phyloP scores from a whole-genome alignment of 73 alveolate genomes.

The Stentor roeselii region DNA sequence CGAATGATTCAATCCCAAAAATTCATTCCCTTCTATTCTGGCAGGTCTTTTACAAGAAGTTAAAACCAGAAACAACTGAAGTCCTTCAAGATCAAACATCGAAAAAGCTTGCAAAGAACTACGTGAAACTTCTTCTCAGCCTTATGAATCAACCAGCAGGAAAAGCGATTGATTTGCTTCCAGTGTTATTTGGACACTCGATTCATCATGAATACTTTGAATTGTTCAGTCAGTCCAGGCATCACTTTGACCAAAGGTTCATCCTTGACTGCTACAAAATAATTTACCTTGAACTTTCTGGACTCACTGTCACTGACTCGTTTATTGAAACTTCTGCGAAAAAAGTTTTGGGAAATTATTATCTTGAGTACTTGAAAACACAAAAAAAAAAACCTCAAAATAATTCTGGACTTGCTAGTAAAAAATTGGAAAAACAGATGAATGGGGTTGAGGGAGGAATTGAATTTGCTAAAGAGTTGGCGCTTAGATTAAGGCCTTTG shows the following conservation, averaged over 20 bases:
- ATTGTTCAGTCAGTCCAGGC: neutral
- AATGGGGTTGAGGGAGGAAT: neutral
- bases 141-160: neutral
- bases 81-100: neutral
- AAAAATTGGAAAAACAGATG: neutral
- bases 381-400: neutral
- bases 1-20: neutral
- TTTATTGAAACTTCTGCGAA: neutral
- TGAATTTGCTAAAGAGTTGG: constrained; percentile 9
- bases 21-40: constrained; percentile 6
- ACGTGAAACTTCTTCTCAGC: neutral
- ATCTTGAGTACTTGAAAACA: neutral
- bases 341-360: constrained; percentile 12
- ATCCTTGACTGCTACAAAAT: constrained; percentile 19
- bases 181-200: neutral
- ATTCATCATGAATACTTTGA: constrained; percentile 10
- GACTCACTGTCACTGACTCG: constrained; percentile 12
- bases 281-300: neutral
- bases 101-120: neutral
- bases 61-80: neutral
- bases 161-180: neutral
- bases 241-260: neutral
- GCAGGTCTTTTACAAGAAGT: neutral
- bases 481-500: neutral
- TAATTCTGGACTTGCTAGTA: neutral